Base-by-base conservation (phyloP, 768 basidiomycete species). In the Leccinum fibrillosum region DNA sequence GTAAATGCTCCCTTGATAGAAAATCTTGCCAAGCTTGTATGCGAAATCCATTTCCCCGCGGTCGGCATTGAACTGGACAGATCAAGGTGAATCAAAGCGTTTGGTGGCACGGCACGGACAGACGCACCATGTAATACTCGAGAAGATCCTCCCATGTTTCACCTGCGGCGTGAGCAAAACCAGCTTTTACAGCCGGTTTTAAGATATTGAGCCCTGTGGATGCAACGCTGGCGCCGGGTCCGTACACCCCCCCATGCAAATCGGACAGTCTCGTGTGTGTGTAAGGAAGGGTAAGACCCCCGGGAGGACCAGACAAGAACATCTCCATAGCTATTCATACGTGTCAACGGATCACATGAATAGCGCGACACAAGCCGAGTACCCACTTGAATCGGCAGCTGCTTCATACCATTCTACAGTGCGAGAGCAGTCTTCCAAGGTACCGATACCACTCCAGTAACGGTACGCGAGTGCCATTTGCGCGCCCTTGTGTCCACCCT, bases 1-100 rank as follows among this genome's bases (percentile, higher is more conserved):
- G 67, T 97, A 98, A 35, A 98, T 89, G 57, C 91, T 94, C 17
- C 97, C 97, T 69, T 94, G 90, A 68, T 99, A 98, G 75, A 89
- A 96, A 10, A 98, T 90, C 74, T 92, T 89, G n/a, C 94, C 97
- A 2, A 98, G 82, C 15, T 92, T 86, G 72, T 90, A 94, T 2
- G 94, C 93, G 70, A 92, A 96, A 61, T 89, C 86, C 52, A 84
- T 84, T 64, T 94, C 92, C 26, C 92, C 93, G 26, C 94, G 86
- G 65, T 98, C 94, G 6, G 96, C 92, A 52, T 98, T 97, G 74
- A 96, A 99, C 89, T 96, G 61, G 21, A 62, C 37, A 56, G 28
- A 37, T 58, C 39, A 58, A 45, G n/a, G 42, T 62, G 28, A 52
- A 42, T 49, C 8, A 11, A 39, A 23, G 15, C 3, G 19, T 12